These are phyloP conservation scores for Tetraselmis striata DNA, from an alignment of 139 green algal genomes.

Conservation along the genomic window DNA sequence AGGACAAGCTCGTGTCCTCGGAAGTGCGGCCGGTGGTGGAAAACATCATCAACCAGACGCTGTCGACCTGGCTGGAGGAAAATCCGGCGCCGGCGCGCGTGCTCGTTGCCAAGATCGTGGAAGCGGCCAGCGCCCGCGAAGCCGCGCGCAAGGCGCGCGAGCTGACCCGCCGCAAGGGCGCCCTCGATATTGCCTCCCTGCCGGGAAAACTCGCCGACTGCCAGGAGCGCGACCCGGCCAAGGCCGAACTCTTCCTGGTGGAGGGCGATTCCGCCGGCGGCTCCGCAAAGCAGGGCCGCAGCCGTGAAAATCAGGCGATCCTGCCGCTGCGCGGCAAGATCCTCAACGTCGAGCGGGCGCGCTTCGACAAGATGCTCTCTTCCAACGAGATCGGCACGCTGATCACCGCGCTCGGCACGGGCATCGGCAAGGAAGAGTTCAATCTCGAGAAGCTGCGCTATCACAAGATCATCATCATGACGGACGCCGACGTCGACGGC, in stretches of 20 bases:
- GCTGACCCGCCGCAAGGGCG: too few relatives aligned
- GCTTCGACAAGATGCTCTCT: conserved; percentile 1
- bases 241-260: conserved; percentile 8
- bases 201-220: too few relatives aligned
- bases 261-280: conserved; percentile 6
- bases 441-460: conserved; percentile 3
- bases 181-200: too few relatives aligned
- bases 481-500: conserved; percentile 6
- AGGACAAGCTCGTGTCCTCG: too few relatives aligned
- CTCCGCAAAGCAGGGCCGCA: conserved; percentile 2
- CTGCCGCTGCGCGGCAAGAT: conserved; percentile 8
- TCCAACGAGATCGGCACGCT: not conserved
- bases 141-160: too few relatives aligned
- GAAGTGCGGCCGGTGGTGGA: too few relatives aligned
- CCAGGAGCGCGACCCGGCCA: not conserved
- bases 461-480: conserved; percentile 4
- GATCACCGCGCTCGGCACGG: not conserved
- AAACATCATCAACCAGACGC: too few relatives aligned
- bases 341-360: conserved; percentile 7
- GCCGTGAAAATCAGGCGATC: not conserved
- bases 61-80: too few relatives aligned
- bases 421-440: not conserved
- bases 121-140: too few relatives aligned
- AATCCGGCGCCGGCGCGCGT: not conserved
- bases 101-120: too few relatives aligned